Base-by-base conservation (phyloP, 2,329 filamentous ascomycete genomes). In the Hymenoscyphus repandus region DNA sequence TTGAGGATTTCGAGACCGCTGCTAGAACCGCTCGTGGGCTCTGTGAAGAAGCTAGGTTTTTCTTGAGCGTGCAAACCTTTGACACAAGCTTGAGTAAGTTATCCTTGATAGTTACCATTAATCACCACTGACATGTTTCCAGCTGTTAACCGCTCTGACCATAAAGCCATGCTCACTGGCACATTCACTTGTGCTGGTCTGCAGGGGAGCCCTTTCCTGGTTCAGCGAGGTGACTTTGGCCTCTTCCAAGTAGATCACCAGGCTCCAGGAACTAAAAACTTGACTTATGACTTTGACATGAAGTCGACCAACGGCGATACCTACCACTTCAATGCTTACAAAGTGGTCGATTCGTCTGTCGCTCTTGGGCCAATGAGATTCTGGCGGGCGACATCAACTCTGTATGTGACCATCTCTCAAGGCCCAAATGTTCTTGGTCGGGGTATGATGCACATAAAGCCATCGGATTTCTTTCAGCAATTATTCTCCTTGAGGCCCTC, bases 251-350 rank as follows among this genome's bases (percentile, higher is more conserved):
- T 71, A 12, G 76, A 82, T 58, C 66, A 71, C 33, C 71, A 74
- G 52, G 72, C 76, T 0, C 74, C 82, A 0, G 79, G 80, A 15
- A 82, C 78, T 5, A 72, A 72, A 27, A 83, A 80, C 54, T 65
- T 86, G 30, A 76, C 74, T 0, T 86, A 86, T 60, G 74, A 82
- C 59, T 80, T 84, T 53, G 76, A 79, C 57, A 77, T 86, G 73
- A 70, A 70, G 22, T 77, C 78, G 5, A 70, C 75, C 3, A 68
- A 78, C 52, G 78, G 77, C 12, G 68, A 71, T 40, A 69, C 68
- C 43, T 73, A 82, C 41, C 76, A 78, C 51, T 80, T 86, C 61
- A 73, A 82, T 53, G 82, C 81, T 0, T 80, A 77, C 66, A 85
- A 85, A 64, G 71, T 79, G 1, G 74, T 85, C 38, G 77, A 84